phyloP scores from a whole-genome alignment of 441 rosid genomes.

The Jatropha podagrica region DNA sequence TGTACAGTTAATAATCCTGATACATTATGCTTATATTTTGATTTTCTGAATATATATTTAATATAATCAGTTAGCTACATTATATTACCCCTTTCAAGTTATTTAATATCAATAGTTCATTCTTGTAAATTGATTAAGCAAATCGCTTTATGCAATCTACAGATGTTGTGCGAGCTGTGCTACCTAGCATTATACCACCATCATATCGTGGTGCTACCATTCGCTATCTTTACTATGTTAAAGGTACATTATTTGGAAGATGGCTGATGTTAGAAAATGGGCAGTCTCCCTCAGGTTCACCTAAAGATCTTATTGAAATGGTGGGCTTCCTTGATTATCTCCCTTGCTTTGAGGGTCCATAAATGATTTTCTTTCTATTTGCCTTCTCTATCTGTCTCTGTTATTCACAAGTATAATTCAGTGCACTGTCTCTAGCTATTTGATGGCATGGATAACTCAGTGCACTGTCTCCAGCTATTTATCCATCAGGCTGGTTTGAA shows the following conservation, averaged over 20 bases:
- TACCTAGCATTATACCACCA: constrained; percentile 81
- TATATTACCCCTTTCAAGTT: not conserved
- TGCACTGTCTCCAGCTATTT: too few species aligned
- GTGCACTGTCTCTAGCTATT: not conserved
- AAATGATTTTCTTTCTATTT: constrained; percentile 4
- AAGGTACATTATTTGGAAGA: constrained; percentile 54
- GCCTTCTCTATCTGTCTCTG: not conserved
- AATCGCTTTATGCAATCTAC: constrained; percentile 28
- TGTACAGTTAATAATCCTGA: not conserved
- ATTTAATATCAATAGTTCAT: not conserved
- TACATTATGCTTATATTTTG: not conserved
- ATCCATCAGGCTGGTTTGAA: not conserved
- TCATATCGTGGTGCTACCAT: constrained; percentile 81
- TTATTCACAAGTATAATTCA: not conserved
- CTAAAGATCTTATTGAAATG: constrained; percentile 56
- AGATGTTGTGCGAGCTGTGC: constrained; percentile 71
- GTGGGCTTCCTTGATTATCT: constrained; percentile 44
- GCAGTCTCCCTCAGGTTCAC: constrained; percentile 40
- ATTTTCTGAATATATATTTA: constrained; percentile 2
- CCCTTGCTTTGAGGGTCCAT: constrained; percentile 1
- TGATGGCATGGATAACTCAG: too few species aligned
- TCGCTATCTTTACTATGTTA: constrained; percentile 81
- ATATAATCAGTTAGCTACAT: not conserved
- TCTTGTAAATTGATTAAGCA: constrained; percentile 4
- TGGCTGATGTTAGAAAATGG: constrained; percentile 70